Evolutionary conservation across 2,329 filamentous ascomycete genomes (phyloP).

Genomic region (Parastagonospora avenae): DNA sequence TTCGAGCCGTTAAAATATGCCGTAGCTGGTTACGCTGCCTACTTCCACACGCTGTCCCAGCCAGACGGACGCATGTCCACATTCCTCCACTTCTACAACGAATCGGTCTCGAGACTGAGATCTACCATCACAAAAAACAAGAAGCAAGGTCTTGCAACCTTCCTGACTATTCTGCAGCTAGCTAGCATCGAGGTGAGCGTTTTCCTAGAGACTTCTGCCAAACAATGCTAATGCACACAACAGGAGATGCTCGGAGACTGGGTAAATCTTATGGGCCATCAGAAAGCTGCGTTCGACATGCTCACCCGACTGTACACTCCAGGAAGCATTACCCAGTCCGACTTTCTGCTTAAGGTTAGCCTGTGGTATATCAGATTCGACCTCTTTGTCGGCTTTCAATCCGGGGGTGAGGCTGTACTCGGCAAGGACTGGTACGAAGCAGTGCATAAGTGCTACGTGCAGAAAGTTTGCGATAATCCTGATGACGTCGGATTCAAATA

Average conservation of each 20-base stretch:
- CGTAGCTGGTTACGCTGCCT: slow-evolving; percentile 85
- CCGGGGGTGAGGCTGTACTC: slow-evolving; percentile 75
- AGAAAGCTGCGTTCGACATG: slow-evolving; percentile 85
- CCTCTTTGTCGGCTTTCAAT: slow-evolving; percentile 80
- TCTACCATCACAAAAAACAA: slow-evolving; percentile 72
- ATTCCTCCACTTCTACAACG: slow-evolving; percentile 90
- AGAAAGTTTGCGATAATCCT: slow-evolving; percentile 65
- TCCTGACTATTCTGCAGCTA: slow-evolving; percentile 87
- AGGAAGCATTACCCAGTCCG: slow-evolving; percentile 71
- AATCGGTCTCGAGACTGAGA: slow-evolving; percentile 78
- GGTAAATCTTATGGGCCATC: slow-evolving; percentile 90
- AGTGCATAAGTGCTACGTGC: slow-evolving; percentile 66
- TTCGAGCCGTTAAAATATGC: slow-evolving; percentile 86
- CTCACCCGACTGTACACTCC: slow-evolving; percentile 79
- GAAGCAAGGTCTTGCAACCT: slow-evolving; percentile 72
- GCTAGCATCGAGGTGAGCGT: slow-evolving; percentile 86
- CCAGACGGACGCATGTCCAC: slow-evolving; percentile 75
- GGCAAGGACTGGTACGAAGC: slow-evolving; percentile 77
- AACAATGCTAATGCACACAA: slow-evolving; percentile 12
- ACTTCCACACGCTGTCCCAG: slow-evolving; percentile 76
- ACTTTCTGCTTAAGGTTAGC: slow-evolving; percentile 74
- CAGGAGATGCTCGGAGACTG: slow-evolving; percentile 96
- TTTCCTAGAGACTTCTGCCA: not conserved
- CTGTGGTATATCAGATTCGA: slow-evolving; percentile 94
- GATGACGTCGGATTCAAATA: slow-evolving; percentile 68